Evolutionary conservation across 2,329 filamentous ascomycete species (phyloP), one percentile per base, ranked within the genome.

Genomic region (Colletotrichum paranaense): DNA sequence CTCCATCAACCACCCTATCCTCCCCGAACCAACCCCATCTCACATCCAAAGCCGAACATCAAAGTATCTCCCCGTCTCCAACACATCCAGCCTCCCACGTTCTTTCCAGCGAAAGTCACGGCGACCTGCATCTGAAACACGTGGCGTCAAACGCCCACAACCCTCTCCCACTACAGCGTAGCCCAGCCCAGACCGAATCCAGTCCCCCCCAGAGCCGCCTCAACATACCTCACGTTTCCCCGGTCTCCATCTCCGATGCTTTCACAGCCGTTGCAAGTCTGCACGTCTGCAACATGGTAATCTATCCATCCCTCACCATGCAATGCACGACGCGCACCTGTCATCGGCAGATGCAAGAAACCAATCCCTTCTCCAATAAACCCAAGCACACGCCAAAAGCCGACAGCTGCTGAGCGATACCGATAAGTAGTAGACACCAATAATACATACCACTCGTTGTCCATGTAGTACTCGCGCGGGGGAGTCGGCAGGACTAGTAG

Each of bases 51-150:
- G 16, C 42, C 19, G 12, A 5, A 9, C 24, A 28, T 28, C 22
- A 16, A 42, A 30, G 5, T 32, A 12, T 22, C 9, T 46, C 4
- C 2, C 35, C 35, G 3, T 55, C 52, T 12, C 52, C 22, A 57
- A 8, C 12, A 16, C 46, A 8, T 2, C 9, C 22, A 42, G 1
- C 12, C 52, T 7, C 5, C 4, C 19, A 11, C 24, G 4, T 1
- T 16, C 56, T 28, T 53, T 42, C 32, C 57, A 56, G 46, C 57
- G 46, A 68, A 24, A 32, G 8, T 56, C 19, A 4, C 66, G 66
- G 66, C 66, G 57, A 62, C 52, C 32, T 55, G 67, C 67, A 68
- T 68, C 32, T 64, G 58, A 68, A 68, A 68, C 66, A 19, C 14
- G 59, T 68, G 67, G 67, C 67, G 67, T 35, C 59, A 38, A 35